A percentile compares a stretch with the other conserved stretches of the same genome.
Evolutionary conservation across 225 moss, liverwort and hornwort genomes (phyloP).

Genomic region (Bryoerythrophyllum caledonicum): DNA sequence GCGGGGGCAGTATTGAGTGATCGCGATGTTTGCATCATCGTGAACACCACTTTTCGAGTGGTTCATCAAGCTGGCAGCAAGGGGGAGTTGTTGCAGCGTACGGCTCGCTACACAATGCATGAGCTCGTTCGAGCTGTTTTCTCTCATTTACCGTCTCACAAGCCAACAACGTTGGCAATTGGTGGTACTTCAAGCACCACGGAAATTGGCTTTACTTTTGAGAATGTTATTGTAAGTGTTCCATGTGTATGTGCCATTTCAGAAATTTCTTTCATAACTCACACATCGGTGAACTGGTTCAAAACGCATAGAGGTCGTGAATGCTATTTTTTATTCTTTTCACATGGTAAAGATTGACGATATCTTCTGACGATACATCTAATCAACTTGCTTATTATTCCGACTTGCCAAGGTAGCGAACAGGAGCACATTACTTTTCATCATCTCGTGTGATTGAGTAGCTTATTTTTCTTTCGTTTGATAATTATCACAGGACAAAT

Average conservation of each 20-base stretch:
- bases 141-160: conserved; percentile 67
- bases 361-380: neutral
- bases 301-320: neutral
- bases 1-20: conserved; percentile 90
- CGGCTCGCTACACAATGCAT: conserved; percentile 98
- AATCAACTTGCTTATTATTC: neutral
- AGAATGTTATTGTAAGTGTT: conserved; percentile 21
- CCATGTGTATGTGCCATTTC: neutral
- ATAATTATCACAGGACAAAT: conserved; percentile 30
- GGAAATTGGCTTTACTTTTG: conserved; percentile 10
- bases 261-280: neutral
- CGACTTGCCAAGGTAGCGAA: neutral
- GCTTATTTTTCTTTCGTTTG: conserved; percentile 10
- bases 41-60: conserved; percentile 96
- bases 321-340: too few relatives aligned
- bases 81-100: conserved; percentile 95
- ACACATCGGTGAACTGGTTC: neutral
- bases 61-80: conserved; percentile 99
- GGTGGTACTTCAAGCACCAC: neutral
- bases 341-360: neutral
- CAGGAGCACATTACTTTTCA: conserved; percentile 15
- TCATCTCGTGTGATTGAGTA: neutral
- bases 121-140: conserved; percentile 98
- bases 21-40: conserved; percentile 91
- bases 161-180: conserved; percentile 26